Conservation (phyloP, 352 stramenopile species). For the Phytopythium cucurbitacearum region DNA sequence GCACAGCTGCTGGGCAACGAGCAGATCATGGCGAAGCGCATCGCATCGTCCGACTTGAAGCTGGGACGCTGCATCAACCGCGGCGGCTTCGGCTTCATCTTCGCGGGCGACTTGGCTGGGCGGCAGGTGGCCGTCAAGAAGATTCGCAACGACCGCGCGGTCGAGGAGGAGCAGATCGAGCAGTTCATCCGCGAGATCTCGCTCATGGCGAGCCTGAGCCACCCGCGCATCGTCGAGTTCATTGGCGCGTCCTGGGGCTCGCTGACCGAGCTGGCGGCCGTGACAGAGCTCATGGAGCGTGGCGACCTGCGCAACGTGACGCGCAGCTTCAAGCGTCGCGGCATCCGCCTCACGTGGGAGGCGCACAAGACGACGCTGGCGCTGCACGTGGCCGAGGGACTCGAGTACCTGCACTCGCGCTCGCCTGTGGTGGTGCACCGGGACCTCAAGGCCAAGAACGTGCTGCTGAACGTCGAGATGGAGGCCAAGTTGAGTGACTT, state of each 20-base stretch:
- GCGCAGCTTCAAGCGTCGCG: slow-evolving; percentile 34
- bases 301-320: slow-evolving; percentile 58
- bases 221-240: slow-evolving; percentile 64
- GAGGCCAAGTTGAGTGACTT: slow-evolving; percentile 77
- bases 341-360: slow-evolving; percentile 39
- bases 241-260: slow-evolving; percentile 53
- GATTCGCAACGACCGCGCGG: slow-evolving; percentile 28
- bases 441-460: slow-evolving; percentile 46
- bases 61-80: slow-evolving; percentile 34
- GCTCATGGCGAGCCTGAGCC: slow-evolving; percentile 41
- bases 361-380: slow-evolving; percentile 51
- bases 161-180: slow-evolving; percentile 40
- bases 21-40: slow-evolving; percentile 25
- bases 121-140: slow-evolving; percentile 43
- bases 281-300: slow-evolving; percentile 68
- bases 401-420: slow-evolving; percentile 59
- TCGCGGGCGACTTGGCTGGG: slow-evolving; percentile 29
- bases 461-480: slow-evolving; percentile 39
- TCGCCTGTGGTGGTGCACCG: slow-evolving; percentile 52
- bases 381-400: slow-evolving; percentile 54
- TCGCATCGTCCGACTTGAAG: slow-evolving; percentile 27
- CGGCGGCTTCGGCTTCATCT: slow-evolving; percentile 40
- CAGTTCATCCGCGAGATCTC: slow-evolving; percentile 57
- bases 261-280: slow-evolving; percentile 37
- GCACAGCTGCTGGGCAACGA: slow-evolving; percentile 22